Base-by-base conservation (phyloP, 2,329 filamentous ascomycete genomes). In the Trichoderma atrobrunneum region DNA sequence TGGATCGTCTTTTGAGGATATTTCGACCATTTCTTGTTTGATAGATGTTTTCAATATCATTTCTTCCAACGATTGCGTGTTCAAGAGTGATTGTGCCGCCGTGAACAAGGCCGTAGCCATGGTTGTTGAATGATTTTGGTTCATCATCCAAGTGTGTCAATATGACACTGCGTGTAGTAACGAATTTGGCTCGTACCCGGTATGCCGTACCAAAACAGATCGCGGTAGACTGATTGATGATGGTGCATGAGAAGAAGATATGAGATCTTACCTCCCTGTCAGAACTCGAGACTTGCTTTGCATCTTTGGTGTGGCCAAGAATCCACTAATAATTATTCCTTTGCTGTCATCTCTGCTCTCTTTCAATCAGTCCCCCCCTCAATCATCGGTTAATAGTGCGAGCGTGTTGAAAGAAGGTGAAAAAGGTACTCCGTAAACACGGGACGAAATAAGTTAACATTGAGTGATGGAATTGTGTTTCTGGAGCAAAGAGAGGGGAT, bases 1-100 rank as follows among this genome's bases (percentile, higher is more conserved):
- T 70, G 30, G 56, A 62, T 51, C 28, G 30, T 30, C 30, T 36
- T 36, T n/a, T 36, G 32, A 30, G 51, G 56, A 34, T 34, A 36
- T 51, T 54, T 54, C 57, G 48, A n/a, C 39, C 43, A 28, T 51
- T 69, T 69, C 32, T 69, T 61, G 3, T 62, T 70, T 26, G 36
- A 62, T 70, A 70, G 67, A 32, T 54, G 1, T 39, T 70, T 14
- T 70, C 66, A 60, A 61, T 69, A 28, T 32, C 32, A 32, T 70
- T 21, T 67, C 56, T 7, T 67, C 26, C 5, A 12, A 56, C 2
- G 3, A n/a, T 51, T 54, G 26, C 26, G 30, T 28, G 3, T 14
- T 56, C n/a, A 16, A 54, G 24, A 43, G 60, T 57, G 64, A 59
- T 16, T 39, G 16, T 24, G 16, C 24, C 51, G 4, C 7, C 8